A percentile compares a stretch with the other conserved stretches of the same genome.
phyloP scores from a whole-genome alignment of 441 rosid genomes.

The Gossypium gossypioides region DNA sequence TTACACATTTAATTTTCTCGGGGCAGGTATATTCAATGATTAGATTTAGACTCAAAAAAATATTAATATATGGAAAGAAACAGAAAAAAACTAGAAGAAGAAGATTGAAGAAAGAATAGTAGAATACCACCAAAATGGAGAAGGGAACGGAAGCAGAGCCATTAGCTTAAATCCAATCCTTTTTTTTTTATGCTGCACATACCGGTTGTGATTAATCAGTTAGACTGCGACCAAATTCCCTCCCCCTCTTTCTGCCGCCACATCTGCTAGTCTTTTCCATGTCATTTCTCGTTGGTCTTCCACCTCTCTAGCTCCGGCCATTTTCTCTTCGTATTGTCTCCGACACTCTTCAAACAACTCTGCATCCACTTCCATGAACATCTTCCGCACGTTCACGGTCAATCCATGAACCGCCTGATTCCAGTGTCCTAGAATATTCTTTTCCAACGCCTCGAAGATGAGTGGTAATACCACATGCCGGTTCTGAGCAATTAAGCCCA shows the following conservation, averaged over 20 bases:
- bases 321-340: conserved; percentile 50
- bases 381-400: conserved; percentile 59
- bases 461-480: conserved; percentile 54
- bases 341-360: conserved; percentile 73
- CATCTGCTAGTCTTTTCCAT: conserved; percentile 79
- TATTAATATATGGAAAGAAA: background rate
- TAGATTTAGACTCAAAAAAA: conserved; percentile 17
- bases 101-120: conserved; percentile 9
- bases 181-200: conserved; percentile 3
- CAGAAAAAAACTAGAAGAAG: background rate
- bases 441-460: conserved; percentile 71
- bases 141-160: conserved; percentile 9
- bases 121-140: conserved; percentile 34
- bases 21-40: conserved; percentile 19
- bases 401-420: conserved; percentile 83
- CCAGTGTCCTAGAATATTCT: conserved; percentile 68
- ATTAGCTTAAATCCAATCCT: conserved; percentile 3
- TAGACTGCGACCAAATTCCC: conserved; percentile 50
- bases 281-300: conserved; percentile 64
- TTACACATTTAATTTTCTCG: conserved; percentile 26
- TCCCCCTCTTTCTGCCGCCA: conserved; percentile 45
- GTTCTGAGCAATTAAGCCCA: conserved; percentile 66
- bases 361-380: conserved; percentile 81
- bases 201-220: conserved; percentile 13
- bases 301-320: conserved; percentile 42